These are phyloP conservation scores for Neofusicoccum parvum DNA, from an alignment of 2,329 filamentous ascomycete species.

Conservation along the genomic window DNA sequence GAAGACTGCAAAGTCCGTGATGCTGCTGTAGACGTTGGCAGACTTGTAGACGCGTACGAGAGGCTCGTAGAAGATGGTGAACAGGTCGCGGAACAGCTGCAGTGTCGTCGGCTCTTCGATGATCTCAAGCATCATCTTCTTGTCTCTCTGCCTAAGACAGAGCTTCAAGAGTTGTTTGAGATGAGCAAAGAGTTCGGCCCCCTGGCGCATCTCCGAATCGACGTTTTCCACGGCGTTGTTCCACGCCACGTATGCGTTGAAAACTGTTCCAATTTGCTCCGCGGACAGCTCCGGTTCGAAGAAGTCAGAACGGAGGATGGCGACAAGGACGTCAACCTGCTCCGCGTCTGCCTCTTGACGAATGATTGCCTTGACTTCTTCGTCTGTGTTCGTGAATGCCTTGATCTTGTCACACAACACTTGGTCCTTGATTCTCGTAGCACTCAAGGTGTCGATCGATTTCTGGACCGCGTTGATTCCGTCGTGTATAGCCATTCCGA, in stretches of 20 bases:
- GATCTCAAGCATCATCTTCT: conserved; percentile 93
- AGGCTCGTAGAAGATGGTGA: conserved; percentile 98
- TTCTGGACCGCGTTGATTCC: conserved; percentile 85
- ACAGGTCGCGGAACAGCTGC: conserved; percentile 92
- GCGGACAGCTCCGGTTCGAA: conserved; percentile 70
- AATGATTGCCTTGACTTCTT: conserved; percentile 73
- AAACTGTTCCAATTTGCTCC: conserved; percentile 79
- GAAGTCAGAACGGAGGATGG: conserved; percentile 77
- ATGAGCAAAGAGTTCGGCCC: conserved; percentile 89
- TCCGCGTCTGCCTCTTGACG: conserved; percentile 73
- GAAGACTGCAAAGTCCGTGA: conserved; percentile 93
- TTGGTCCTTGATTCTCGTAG: conserved; percentile 75
- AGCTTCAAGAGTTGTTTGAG: conserved; percentile 94
- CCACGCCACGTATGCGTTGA: conserved; percentile 95
- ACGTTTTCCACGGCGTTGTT: conserved; percentile 91
- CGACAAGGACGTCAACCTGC: conserved; percentile 81
- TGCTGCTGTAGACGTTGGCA: conserved; percentile 95
- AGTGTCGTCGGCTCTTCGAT: conserved; percentile 97
- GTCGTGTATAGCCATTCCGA: conserved; percentile 86
- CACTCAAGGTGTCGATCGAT: conserved; percentile 75
- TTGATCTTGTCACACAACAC: conserved; percentile 80
- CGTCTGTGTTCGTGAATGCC: conserved; percentile 73
- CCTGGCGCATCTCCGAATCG: conserved; percentile 84
- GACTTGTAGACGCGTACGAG: conserved; percentile 97
- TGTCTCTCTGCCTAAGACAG: conserved; percentile 87